Conservation (phyloP, 2,329 filamentous ascomycete genomes). For the Dothiorella sarmentorum region DNA sequence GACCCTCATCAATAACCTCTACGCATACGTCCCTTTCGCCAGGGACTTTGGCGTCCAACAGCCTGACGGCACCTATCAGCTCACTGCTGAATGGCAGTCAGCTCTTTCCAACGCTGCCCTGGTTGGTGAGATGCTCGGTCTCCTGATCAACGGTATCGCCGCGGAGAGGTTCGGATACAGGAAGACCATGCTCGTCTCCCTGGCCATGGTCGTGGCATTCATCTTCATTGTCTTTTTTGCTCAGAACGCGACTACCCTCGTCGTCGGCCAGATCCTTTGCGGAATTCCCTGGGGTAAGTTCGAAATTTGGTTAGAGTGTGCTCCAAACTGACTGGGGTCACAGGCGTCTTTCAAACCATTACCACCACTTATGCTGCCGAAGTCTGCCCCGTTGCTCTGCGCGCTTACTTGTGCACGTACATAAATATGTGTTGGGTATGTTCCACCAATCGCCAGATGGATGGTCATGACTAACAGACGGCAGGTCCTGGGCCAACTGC, state of each 20-base stretch:
- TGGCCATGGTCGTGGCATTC: slow-evolving; percentile 40
- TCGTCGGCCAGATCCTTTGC: slow-evolving; percentile 44
- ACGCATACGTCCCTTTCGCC: slow-evolving; percentile 46
- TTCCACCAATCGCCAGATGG: no score
- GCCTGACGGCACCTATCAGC: slow-evolving; percentile 35
- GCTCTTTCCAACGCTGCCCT: slow-evolving; percentile 45
- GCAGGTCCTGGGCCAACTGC: slow-evolving; percentile 69
- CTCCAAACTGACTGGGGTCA: neutral
- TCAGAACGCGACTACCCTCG: slow-evolving; percentile 38
- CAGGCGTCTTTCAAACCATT: slow-evolving; percentile 42
- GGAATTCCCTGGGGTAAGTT: slow-evolving; percentile 41
- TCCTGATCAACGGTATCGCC: slow-evolving; percentile 45
- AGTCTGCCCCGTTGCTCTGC: slow-evolving; percentile 65
- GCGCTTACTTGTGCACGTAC: slow-evolving; percentile 56
- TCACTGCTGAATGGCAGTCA: slow-evolving; percentile 45
- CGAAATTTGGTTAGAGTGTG: neutral
- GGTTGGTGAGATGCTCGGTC: slow-evolving; percentile 44
- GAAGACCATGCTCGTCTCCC: slow-evolving; percentile 41
- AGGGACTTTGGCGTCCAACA: slow-evolving; percentile 39
- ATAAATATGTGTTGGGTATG: slow-evolving; percentile 75
- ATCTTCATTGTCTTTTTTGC: slow-evolving; percentile 47
- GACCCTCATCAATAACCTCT: slow-evolving; percentile 75
- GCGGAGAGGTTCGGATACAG: slow-evolving; percentile 45
- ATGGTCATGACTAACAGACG: no score
- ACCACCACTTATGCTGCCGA: slow-evolving; percentile 49